Base-by-base conservation (phyloP, 352 stramenopile genomes). In the Phytophthora fragariaefolia region DNA sequence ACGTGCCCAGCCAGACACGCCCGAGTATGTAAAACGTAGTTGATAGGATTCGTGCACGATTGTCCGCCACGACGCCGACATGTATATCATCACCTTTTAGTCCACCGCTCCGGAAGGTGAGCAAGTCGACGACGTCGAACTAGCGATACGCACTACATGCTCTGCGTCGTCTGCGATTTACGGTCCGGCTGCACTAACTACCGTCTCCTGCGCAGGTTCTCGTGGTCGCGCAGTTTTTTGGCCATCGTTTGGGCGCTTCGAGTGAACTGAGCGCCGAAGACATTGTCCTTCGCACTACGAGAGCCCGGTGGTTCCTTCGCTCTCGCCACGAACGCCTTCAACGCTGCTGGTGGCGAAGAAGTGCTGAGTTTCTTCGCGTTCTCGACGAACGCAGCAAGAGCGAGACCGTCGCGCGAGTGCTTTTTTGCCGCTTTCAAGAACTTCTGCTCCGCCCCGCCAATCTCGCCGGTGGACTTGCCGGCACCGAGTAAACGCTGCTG, bases 401-500 rank as follows among this genome's bases (percentile, higher is more conserved):
- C 58, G 2, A 61, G 23, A 2, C 18, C 12, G 30, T 67, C 45
- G 17, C 18, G 15, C 6, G 22, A 66, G 10, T 34, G 56, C 17
- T 56, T 60, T 17, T 32, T 62, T 2, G 49, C 63, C 4, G 56
- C 48, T 12, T 46, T 60, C 24, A 71, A n/a, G 49, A 71, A 71
- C 23, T 62, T 66, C 15, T 45, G 63, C 22, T 60, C 63, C 17
- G 58, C 48, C 10, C 9, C 48, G n/a, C 34, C 27, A 1, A 71
- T 34, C 24, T 15, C 20, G 8, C 47, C 63, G 7, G 7, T 42
- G 7, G 46, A 18, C 15, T 20, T 48, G 17, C 17, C 42, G 17
- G 40, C n/a, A 24, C 58, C 46, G 10, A 71, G 40, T 32, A 71
- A 27, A 27, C 57, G 57, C 18, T 66, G 63, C 30, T 71, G 63